A percentile compares a stretch with the other conserved stretches of the same genome.
Evolutionary conservation across 208 protist genomes (phyloP).

Genomic region (Strigomonas culicis): DNA sequence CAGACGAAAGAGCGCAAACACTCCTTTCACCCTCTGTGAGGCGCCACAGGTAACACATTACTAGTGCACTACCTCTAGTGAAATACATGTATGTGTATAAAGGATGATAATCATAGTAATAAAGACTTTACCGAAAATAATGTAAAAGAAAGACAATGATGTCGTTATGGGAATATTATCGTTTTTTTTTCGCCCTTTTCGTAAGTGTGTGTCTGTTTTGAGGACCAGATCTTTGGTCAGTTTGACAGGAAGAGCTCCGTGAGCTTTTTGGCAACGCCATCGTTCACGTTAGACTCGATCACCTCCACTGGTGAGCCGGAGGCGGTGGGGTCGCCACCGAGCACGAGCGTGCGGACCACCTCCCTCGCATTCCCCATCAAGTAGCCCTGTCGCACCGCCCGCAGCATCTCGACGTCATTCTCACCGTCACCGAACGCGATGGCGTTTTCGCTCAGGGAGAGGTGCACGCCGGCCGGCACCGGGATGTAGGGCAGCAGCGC

Average conservation of each 20-base stretch:
- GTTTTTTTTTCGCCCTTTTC: too few relatives aligned
- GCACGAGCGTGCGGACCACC: conserved; percentile 19
- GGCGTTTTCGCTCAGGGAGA: conserved; percentile 25
- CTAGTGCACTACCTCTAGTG: too few relatives aligned
- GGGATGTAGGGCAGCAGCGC: neutral
- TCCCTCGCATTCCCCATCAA: conserved; percentile 34
- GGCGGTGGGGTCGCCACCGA: neutral
- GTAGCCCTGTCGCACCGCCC: conserved; percentile 25
- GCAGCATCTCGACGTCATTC: conserved; percentile 45
- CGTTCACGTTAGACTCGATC: conserved; percentile 17
- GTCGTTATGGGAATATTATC: too few relatives aligned
- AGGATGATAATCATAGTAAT: conserved; percentile 5
- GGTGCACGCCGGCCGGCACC: neutral
- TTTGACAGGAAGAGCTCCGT: conserved; percentile 14
- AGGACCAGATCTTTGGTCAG: neutral
- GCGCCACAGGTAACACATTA: too few relatives aligned
- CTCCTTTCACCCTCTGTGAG: too few relatives aligned
- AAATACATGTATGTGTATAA: neutral
- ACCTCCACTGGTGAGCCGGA: conserved; percentile 16
- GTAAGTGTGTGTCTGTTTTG: too few relatives aligned
- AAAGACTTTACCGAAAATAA: conserved; percentile 2
- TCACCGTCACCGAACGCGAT: conserved; percentile 49
- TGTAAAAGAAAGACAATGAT: too few relatives aligned
- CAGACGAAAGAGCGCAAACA: too few relatives aligned
- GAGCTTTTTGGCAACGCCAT: conserved; percentile 23